A percentile compares a stretch with the other conserved stretches of the same genome.
These are phyloP conservation scores for Sporisorium scitamineum DNA, from an alignment of 1,284 basidiomycete species.

Conservation along the genomic window DNA sequence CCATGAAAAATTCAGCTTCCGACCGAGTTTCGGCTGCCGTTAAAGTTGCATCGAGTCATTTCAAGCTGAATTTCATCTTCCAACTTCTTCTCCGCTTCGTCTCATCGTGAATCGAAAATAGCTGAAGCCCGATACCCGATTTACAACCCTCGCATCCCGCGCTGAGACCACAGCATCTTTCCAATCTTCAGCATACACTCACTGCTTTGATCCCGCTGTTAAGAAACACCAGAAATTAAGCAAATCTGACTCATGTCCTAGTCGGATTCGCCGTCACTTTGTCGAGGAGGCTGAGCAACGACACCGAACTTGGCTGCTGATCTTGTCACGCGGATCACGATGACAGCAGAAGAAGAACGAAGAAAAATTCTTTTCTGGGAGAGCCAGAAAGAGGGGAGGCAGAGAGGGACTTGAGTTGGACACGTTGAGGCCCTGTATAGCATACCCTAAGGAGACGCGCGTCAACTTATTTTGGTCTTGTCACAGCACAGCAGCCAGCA, in stretches of 20 bases:
- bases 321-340: neutral
- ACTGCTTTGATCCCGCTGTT: neutral
- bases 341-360: neutral
- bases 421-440: neutral
- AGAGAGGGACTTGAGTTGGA: no score
- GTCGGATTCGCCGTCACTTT: no score
- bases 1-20: neutral
- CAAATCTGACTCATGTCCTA: no score
- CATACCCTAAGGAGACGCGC: neutral
- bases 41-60: slow-evolving; percentile 10
- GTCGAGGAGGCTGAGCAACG: no score
- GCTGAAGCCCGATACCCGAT: slow-evolving; percentile 3
- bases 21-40: neutral
- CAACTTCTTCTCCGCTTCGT: neutral
- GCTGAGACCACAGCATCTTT: neutral
- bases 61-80: neutral
- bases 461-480: neutral
- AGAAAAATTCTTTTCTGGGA: neutral
- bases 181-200: neutral
- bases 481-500: neutral
- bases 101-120: neutral
- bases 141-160: neutral
- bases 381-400: no score
- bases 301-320: neutral
- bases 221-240: no score